These are phyloP conservation scores for Apophysomyces ossiformis DNA, from an alignment of 371 early-diverging fungal genomes.

Conservation along the genomic window DNA sequence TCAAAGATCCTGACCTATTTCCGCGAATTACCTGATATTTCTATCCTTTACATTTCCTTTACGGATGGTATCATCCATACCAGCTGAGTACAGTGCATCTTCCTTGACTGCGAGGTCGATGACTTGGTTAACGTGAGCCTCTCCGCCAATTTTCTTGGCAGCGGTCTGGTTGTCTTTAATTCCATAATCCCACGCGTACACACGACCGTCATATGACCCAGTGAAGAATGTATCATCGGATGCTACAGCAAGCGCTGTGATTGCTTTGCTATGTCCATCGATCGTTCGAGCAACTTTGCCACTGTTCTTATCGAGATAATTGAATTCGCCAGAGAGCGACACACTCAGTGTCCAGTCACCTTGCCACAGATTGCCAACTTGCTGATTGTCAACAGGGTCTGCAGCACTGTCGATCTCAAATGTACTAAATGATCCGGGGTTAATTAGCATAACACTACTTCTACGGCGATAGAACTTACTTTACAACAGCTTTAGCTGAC, in stretches of 20 bases:
- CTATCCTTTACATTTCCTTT: slow-evolving; percentile 21
- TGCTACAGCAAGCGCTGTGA: slow-evolving; percentile 77
- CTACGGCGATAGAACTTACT: slow-evolving; percentile 46
- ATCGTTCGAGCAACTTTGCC: slow-evolving; percentile 59
- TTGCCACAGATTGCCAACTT: slow-evolving; percentile 94
- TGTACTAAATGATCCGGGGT: slow-evolving; percentile 34
- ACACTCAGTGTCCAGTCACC: slow-evolving; percentile 74
- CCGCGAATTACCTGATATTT: slow-evolving; percentile 26
- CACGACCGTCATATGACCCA: slow-evolving; percentile 92
- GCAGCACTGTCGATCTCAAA: slow-evolving; percentile 48
- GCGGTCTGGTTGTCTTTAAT: slow-evolving; percentile 34
- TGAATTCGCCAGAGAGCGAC: slow-evolving; percentile 83
- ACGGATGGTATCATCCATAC: slow-evolving; percentile 78
- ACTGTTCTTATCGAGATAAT: slow-evolving; percentile 75
- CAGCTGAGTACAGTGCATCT: slow-evolving; percentile 63
- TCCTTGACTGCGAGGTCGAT: slow-evolving; percentile 50
- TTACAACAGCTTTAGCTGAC: slow-evolving; percentile 66
- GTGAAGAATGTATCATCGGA: slow-evolving; percentile 71
- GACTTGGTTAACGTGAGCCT: slow-evolving; percentile 76
- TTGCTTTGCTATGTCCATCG: slow-evolving; percentile 85
- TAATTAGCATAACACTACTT: slow-evolving; percentile 8
- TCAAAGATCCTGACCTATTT: neutral
- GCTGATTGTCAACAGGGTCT: slow-evolving; percentile 72
- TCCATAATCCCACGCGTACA: slow-evolving; percentile 69
- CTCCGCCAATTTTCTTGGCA: slow-evolving; percentile 54